Base-by-base conservation (phyloP, 1,284 basidiomycete genomes). In the Ceratorhiza oryzae-sativae region DNA sequence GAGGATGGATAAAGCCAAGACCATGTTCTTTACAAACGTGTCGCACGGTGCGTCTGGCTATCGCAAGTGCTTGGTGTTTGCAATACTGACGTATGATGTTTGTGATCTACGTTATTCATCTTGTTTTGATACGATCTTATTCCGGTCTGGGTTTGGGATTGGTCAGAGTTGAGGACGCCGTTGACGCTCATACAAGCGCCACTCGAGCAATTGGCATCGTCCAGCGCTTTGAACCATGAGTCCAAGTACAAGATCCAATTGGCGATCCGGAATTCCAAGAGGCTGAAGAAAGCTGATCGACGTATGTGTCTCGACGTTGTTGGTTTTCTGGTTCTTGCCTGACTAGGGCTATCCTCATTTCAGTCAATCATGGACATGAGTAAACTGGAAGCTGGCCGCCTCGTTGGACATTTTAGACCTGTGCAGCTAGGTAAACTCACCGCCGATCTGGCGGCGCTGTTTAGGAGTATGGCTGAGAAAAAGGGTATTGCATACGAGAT, bases 121-220 rank as follows among this genome's bases (percentile, higher is more conserved):
- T 39, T 39, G 13, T 13, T 39, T 39, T 39, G 36, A 39, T 39
- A 13, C 36, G 36, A 39, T 39, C 36, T 39, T 6, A 39, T 39
- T 39, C 36, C 36, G 6, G 36, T 6, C 36, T 39, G 8, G 36
- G 20, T 39, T 2, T 41, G 34, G 25, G n/a, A 34, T 15, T 30
- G n/a, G 49, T 9, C 15, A 71, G 67, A 80, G 71, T 75, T 80
- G 13, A 74, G 78, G 49, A 79, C 79, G 10, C 79, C 79, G 2
- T 62, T 80, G 27, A 79, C 79, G 0, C 75, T 80, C 36, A 79
- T 80, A 39, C 73, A 75, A 15, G 79, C 78, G 15, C 79, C 79
- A 6, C 63, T 79, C 18, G 72, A 79, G 25, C 77, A 80, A 45
- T 51, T 73, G 46, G 12, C 73, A 9, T 15, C 45, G n/a, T 59